Evolutionary conservation across 1,284 basidiomycete species (phyloP).

Genomic region (Dichomitus squalens): DNA sequence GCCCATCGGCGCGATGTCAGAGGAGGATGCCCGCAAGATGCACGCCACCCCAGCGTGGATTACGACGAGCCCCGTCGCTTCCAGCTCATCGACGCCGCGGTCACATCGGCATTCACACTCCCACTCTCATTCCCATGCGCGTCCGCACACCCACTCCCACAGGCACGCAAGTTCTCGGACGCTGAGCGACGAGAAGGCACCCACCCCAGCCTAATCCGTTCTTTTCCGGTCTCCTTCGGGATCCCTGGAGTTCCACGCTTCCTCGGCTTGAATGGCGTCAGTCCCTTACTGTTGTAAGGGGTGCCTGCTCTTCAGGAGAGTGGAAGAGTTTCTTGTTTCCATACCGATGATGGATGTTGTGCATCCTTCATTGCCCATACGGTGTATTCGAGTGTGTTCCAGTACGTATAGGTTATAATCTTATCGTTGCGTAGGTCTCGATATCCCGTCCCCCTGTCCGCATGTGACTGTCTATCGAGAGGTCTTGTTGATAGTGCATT

Average conservation of each 20-base stretch:
- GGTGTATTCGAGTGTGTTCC: conserved; percentile 19
- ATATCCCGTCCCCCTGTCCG: not conserved
- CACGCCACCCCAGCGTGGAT: conserved; percentile 72
- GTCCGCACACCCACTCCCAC: conserved; percentile 22
- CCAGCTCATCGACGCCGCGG: conserved; percentile 8
- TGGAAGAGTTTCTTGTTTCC: not conserved
- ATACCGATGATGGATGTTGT: conserved; percentile 3
- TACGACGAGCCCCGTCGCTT: conserved; percentile 16
- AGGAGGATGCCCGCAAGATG: conserved; percentile 52
- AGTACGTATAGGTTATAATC: conserved; percentile 24
- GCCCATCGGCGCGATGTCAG: conserved; percentile 53
- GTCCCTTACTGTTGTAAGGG: not conserved
- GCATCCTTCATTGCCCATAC: not conserved
- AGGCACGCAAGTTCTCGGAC: conserved; percentile 33
- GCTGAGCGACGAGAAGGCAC: conserved; percentile 38
- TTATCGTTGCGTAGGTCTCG: not conserved
- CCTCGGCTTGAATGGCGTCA: not conserved
- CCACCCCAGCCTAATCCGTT: conserved; percentile 7
- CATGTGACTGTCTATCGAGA: not conserved
- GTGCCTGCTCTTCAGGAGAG: not conserved
- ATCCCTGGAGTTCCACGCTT: not conserved
- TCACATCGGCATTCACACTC: conserved; percentile 24
- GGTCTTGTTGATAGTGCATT: conserved; percentile 1
- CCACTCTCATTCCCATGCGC: conserved; percentile 15
- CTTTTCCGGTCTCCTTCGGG: not conserved